Evolutionary conservation across 2,329 filamentous ascomycete genomes (phyloP).

Genomic region (Clonostachys solani): DNA sequence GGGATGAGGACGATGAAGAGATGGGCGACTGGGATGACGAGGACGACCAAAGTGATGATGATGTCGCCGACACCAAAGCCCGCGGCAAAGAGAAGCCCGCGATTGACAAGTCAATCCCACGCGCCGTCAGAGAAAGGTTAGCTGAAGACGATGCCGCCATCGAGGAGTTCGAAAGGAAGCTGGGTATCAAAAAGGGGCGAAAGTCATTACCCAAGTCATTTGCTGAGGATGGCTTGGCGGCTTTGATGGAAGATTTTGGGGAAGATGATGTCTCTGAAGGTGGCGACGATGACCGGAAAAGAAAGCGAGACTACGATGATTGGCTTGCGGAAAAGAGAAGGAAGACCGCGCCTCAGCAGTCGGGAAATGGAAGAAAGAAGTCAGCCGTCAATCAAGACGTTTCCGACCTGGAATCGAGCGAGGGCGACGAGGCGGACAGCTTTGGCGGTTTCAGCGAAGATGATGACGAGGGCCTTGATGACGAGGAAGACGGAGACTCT

Average conservation of each 20-base stretch:
- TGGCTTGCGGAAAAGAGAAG: constrained; percentile 57
- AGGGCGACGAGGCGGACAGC: constrained; percentile 18
- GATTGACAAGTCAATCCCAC: constrained; percentile 20
- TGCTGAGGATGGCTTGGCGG: constrained; percentile 77
- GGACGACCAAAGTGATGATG: constrained; percentile 12
- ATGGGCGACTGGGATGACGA: background rate
- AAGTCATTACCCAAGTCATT: constrained; percentile 72
- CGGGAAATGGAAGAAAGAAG: constrained; percentile 1
- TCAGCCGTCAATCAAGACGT: constrained; percentile 9
- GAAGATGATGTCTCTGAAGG: constrained; percentile 19
- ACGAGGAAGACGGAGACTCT: constrained; percentile 21
- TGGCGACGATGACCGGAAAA: constrained; percentile 50
- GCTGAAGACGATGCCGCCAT: constrained; percentile 87
- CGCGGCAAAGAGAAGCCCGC: constrained; percentile 12
- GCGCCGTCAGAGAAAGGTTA: constrained; percentile 55
- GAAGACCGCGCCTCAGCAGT: constrained; percentile 26
- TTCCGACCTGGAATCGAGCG: constrained; percentile 6
- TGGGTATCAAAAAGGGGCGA: constrained; percentile 74
- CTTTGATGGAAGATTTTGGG: constrained; percentile 64
- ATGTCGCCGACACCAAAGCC: background rate
- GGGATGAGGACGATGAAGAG: constrained; percentile 17
- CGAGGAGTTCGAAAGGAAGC: constrained; percentile 76
- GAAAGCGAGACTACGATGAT: constrained; percentile 51
- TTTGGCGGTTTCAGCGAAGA: constrained; percentile 2
- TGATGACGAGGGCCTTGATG: constrained; percentile 7